These are phyloP conservation scores for Penicillium sp. DNA, from an alignment of 2,329 filamentous ascomycete genomes.

Conservation along the genomic window DNA sequence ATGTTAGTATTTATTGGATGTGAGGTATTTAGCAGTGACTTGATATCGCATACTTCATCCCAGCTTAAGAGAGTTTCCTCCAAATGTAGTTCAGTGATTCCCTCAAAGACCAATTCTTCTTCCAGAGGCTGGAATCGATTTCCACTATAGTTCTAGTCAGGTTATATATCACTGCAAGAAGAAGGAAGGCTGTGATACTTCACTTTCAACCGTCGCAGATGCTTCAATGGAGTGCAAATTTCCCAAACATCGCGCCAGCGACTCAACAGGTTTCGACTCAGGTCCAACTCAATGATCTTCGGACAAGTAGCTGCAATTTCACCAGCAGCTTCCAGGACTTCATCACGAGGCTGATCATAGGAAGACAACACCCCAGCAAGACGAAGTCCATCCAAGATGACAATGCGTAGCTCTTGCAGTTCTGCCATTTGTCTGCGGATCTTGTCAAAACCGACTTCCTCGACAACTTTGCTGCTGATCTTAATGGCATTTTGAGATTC, in stretches of 20 bases:
- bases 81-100: slow-evolving; percentile 58
- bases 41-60: slow-evolving; percentile 53
- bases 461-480: slow-evolving; percentile 75
- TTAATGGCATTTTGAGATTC: slow-evolving; percentile 54
- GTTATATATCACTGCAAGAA: background rate
- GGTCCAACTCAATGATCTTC: slow-evolving; percentile 67
- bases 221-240: slow-evolving; percentile 67
- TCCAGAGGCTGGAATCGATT: slow-evolving; percentile 58
- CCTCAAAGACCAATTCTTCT: slow-evolving; percentile 43
- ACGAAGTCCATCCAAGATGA: slow-evolving; percentile 73
- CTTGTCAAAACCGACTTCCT: slow-evolving; percentile 95
- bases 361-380: slow-evolving; percentile 46
- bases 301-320: slow-evolving; percentile 56
- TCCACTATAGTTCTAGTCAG: slow-evolving; percentile 52
- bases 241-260: slow-evolving; percentile 61
- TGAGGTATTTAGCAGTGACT: background rate
- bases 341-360: slow-evolving; percentile 13
- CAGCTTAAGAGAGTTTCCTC: slow-evolving; percentile 65
- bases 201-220: slow-evolving; percentile 62
- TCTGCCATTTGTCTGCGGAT: slow-evolving; percentile 72
- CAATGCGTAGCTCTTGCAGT: slow-evolving; percentile 70
- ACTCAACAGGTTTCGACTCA: slow-evolving; percentile 79
- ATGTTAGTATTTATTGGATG: slow-evolving; percentile 11
- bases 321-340: slow-evolving; percentile 18
- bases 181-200: slow-evolving; percentile 49